Evolutionary conservation across 495 filamentous ascomycete species (phyloP), one percentile per base, ranked within the genome.

Genomic region (Tuber microsphaerosporum): DNA sequence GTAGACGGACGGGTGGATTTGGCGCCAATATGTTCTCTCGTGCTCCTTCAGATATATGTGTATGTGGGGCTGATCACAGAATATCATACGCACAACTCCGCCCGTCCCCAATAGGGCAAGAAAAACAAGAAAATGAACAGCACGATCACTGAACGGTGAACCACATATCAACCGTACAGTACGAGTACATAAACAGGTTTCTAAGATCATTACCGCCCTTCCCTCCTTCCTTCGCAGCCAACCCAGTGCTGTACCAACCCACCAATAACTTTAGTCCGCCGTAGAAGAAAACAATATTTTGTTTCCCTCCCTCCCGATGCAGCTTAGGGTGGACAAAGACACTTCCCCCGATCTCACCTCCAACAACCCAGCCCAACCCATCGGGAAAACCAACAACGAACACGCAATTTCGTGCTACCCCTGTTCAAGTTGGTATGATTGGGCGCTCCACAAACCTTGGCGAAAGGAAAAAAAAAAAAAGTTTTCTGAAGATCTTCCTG

Each of bases 371-470:
- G 39, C 39, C 56, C 56, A 31, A 65, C n/a, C 48, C 12, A 31
- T 65, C 56, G 56, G 56, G 56, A 26, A 51, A 61, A 61, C 22
- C 22, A 61, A 61, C 26, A 65, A 61, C 51, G 31, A 65, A 65
- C 10, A 31, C 56, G 56, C 56, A 65, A 65, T 65, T 65, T 65
- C 51, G 5, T 17, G 26, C 26, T 31, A 26, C 56, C 56, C 56
- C 56, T 65, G 56, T 65, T 65, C 10, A 2, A 17, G 56, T 65
- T 65, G n/a, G 56, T 65, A 65, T 65, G 56, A 65, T 65, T 65
- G 56, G 56, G 56, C 56, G n/a, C 56, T 65, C 56, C 56, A 65
- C 56, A 65, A 16, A 16, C 12, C 56, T 65, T 31, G 26, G 56
- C 56, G 2, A 65, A 31, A 26, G 0, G 10, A 8, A 17, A 26